A percentile compares a stretch with the other conserved stretches of the same genome.
Conservation (phyloP, 2,329 filamentous ascomycete species). For the Trichoderma harzianum region DNA sequence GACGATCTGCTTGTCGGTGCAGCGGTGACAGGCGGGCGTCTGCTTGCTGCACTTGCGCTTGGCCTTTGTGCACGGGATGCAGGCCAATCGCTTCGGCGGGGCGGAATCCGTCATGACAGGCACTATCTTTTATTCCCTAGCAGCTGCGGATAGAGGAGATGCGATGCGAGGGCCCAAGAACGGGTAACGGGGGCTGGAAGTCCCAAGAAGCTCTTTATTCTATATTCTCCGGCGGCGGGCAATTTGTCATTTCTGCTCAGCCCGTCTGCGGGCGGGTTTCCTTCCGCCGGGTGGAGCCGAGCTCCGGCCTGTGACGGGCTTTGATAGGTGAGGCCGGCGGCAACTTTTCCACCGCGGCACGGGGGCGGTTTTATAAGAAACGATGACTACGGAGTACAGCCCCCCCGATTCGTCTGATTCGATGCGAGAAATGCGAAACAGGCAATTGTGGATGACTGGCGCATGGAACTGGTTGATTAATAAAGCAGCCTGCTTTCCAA, state of each 20-base stretch:
- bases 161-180: background rate
- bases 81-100: conserved; percentile 3
- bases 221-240: background rate
- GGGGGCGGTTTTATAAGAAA: background rate
- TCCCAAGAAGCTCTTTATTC: background rate
- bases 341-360: conserved; percentile 3
- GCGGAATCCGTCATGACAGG: conserved; percentile 11
- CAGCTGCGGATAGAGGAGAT: too few species aligned
- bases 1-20: background rate
- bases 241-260: conserved; percentile 1
- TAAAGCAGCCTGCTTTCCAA: background rate
- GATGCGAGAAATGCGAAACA: background rate
- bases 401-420: background rate
- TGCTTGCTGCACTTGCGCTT: conserved; percentile 15
- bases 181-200: background rate
- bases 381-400: background rate
- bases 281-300: conserved; percentile 11
- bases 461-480: background rate
- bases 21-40: conserved; percentile 6
- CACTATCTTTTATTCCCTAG: too few species aligned
- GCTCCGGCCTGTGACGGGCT: background rate
- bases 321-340: background rate
- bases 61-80: conserved; percentile 4
- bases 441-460: background rate
- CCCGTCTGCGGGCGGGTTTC: background rate